phyloP scores from a whole-genome alignment of 2,329 filamentous ascomycete genomes.

The Orbilia blumenaviensis region DNA sequence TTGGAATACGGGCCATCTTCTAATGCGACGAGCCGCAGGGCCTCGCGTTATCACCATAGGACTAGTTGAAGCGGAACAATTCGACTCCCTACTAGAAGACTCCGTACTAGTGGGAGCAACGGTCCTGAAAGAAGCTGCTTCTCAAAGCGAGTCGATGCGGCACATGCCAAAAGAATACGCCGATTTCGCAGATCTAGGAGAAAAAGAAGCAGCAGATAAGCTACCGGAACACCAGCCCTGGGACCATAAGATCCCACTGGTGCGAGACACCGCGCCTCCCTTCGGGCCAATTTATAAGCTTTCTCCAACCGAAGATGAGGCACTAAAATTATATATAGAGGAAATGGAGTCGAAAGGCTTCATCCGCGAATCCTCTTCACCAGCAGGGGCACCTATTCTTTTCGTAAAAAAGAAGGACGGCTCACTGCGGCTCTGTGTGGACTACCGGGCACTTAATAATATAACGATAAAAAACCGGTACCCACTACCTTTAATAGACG shows the following conservation, averaged over 20 bases:
- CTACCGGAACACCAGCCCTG: slow-evolving; percentile 7
- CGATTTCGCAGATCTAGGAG: neutral
- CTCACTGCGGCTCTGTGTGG: too few relatives aligned
- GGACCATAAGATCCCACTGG: slow-evolving; percentile 7
- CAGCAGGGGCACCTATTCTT: neutral
- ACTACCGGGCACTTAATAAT: slow-evolving; percentile 8
- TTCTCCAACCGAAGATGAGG: too few relatives aligned
- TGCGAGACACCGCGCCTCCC: neutral
- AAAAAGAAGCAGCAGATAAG: slow-evolving; percentile 2
- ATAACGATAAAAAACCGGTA: slow-evolving; percentile 7
- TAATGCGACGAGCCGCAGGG: too few relatives aligned
- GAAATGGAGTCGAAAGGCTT: neutral
- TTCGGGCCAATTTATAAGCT: neutral
- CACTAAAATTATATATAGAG: neutral
- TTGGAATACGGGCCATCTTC: too few relatives aligned
- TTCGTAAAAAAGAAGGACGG: too few relatives aligned
- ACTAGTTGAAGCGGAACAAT: too few relatives aligned
- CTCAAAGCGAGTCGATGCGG: too few relatives aligned
- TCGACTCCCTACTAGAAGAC: too few relatives aligned
- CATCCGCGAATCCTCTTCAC: too few relatives aligned
- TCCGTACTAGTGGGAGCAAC: neutral
- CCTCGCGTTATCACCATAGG: too few relatives aligned
- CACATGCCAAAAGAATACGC: neutral
- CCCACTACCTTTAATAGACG: slow-evolving; percentile 4
- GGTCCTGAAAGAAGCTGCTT: too few relatives aligned